These are phyloP conservation scores for Mesotaenium endlicherianum DNA, from an alignment of 139 green algal species.

Conservation along the genomic window DNA sequence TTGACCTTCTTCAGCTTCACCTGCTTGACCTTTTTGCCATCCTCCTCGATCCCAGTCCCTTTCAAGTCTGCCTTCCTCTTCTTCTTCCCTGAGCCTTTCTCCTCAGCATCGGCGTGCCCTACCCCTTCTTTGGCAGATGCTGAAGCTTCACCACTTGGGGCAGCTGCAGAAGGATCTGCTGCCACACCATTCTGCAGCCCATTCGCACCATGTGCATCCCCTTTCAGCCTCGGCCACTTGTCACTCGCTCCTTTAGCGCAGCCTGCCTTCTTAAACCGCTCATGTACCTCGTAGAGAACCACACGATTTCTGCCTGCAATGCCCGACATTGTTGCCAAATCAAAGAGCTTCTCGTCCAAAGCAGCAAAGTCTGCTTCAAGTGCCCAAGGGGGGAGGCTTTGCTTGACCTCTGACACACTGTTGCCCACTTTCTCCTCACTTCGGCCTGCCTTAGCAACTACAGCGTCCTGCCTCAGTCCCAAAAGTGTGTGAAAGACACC, in stretches of 20 bases:
- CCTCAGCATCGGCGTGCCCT: neutral
- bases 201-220: no score
- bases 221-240: no score
- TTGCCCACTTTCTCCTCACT: neutral
- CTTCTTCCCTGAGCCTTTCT: neutral
- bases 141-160: neutral
- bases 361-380: neutral
- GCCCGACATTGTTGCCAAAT: no score
- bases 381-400: neutral
- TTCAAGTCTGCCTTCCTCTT: neutral
- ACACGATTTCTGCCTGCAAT: no score
- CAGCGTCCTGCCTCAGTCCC: neutral
- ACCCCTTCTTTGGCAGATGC: neutral
- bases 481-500: neutral
- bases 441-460: no score
- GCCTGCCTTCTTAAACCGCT: no score
- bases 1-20: neutral
- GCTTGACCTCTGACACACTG: neutral
- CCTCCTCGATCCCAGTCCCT: neutral
- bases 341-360: neutral
- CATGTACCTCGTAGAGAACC: constrained; percentile 2
- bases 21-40: neutral
- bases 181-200: neutral
- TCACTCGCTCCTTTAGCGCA: no score
- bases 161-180: neutral